Evolutionary conservation across 2,329 filamentous ascomycete species (phyloP).

Genomic region (Dactylonectria macrodidyma): DNA sequence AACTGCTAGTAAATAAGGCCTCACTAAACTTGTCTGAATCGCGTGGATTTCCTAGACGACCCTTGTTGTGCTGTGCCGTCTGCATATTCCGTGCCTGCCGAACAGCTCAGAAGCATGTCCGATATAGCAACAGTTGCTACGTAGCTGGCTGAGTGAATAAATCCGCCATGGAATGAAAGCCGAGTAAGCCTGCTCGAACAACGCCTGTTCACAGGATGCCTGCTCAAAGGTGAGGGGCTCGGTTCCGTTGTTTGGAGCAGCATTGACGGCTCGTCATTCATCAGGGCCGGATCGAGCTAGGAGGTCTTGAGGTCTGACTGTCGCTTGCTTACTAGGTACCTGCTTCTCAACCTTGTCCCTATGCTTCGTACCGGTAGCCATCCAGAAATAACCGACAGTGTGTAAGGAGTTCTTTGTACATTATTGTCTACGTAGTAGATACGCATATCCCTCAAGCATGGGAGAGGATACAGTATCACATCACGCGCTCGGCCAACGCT

Average conservation of each 20-base stretch:
- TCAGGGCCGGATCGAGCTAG: slow-evolving; percentile 8
- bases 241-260: slow-evolving; percentile 8
- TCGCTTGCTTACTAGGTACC: background rate
- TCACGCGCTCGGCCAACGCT: slow-evolving; percentile 6
- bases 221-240: background rate
- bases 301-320: background rate
- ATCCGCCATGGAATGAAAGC: background rate
- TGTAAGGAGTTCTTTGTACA: background rate
- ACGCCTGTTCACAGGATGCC: too few species aligned
- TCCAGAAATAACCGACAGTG: background rate
- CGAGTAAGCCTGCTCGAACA: too few species aligned
- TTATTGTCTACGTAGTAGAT: background rate
- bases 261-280: slow-evolving; percentile 16
- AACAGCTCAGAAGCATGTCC: background rate
- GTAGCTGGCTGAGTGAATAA: background rate
- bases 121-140: slow-evolving; percentile 1
- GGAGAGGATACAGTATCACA: slow-evolving; percentile 3
- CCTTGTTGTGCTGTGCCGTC: background rate
- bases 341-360: background rate
- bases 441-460: background rate
- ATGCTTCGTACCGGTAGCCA: background rate
- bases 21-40: background rate
- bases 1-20: background rate
- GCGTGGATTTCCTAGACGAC: background rate
- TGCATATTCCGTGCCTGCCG: background rate